phyloP scores from a whole-genome alignment of 352 stramenopile genomes.

The Salisapilia sapeloensis region DNA sequence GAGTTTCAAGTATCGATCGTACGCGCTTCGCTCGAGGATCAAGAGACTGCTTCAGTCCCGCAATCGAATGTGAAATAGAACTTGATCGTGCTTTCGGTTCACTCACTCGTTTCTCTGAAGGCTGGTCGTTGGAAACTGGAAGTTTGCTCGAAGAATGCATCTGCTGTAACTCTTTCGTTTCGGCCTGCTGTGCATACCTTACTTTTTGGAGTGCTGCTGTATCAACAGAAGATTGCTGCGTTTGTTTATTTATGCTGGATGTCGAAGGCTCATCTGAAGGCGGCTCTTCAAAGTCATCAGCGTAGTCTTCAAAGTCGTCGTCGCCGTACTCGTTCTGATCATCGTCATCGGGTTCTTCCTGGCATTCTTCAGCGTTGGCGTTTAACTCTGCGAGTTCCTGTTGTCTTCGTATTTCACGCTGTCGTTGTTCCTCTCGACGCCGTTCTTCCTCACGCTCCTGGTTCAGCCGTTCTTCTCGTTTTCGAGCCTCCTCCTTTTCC shows the following conservation, averaged over 20 bases:
- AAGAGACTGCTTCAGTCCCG: conserved; percentile 46
- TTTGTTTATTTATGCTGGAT: background rate
- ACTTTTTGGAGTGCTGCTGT: conserved; percentile 28
- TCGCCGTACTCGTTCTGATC: conserved; percentile 34
- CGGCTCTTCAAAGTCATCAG: conserved; percentile 28
- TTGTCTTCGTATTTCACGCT: conserved; percentile 25
- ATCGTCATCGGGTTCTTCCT: conserved; percentile 33
- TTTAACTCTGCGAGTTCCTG: conserved; percentile 36
- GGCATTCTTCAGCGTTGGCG: conserved; percentile 51
- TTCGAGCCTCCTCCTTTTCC: conserved; percentile 28
- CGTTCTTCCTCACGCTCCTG: conserved; percentile 25
- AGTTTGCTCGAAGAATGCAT: conserved; percentile 7
- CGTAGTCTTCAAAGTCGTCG: conserved; percentile 48
- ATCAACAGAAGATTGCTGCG: conserved; percentile 6
- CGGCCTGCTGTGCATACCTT: conserved; percentile 35
- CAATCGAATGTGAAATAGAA: conserved; percentile 46
- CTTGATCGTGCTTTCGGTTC: conserved; percentile 5
- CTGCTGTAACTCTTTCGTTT: conserved; percentile 25
- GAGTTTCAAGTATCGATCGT: conserved; percentile 41
- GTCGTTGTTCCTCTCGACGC: conserved; percentile 18
- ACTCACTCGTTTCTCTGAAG: conserved; percentile 2
- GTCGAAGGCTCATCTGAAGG: background rate
- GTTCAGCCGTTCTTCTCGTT: conserved; percentile 24
- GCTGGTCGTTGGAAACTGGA: background rate
- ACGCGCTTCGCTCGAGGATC: conserved; percentile 35